phyloP scores from a whole-genome alignment of 1,284 basidiomycete genomes.

The Trametes polyzona region DNA sequence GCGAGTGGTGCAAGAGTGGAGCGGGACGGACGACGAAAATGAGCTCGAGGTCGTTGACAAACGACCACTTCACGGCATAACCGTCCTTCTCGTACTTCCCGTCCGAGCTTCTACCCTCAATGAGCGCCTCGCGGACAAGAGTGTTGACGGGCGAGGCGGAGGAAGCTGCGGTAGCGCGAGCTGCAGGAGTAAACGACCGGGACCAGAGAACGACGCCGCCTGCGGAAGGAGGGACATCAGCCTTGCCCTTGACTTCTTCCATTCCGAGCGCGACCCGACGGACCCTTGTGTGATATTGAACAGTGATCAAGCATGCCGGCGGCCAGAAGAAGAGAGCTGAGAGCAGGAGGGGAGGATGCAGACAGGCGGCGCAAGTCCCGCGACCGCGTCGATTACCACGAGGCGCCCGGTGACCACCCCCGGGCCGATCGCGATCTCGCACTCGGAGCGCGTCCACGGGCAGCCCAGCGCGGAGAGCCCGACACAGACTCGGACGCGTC shows the following conservation, averaged over 20 bases:
- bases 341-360: neutral
- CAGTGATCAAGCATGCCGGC: constrained; percentile 81
- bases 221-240: constrained; percentile 39
- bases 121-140: constrained; percentile 87
- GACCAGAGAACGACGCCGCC: constrained; percentile 94
- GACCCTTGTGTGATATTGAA: constrained; percentile 89
- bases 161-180: constrained; percentile 73
- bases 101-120: constrained; percentile 80
- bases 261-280: neutral
- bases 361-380: neutral
- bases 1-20: constrained; percentile 3
- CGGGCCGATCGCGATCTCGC: constrained; percentile 6
- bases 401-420: neutral
- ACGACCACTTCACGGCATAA: constrained; percentile 90
- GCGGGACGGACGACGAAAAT: constrained; percentile 83
- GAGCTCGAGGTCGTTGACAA: constrained; percentile 90
- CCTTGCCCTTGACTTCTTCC: constrained; percentile 1
- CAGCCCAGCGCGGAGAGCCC: neutral
- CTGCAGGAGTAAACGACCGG: constrained; percentile 87
- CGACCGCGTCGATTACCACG: neutral
- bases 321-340: neutral
- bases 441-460: constrained; percentile 1
- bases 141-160: constrained; percentile 87
- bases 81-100: constrained; percentile 90
- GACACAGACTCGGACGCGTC: no score